These are phyloP conservation scores for Rubia tinctorum DNA, from an alignment of 305 asterid genomes.

Conservation along the genomic window DNA sequence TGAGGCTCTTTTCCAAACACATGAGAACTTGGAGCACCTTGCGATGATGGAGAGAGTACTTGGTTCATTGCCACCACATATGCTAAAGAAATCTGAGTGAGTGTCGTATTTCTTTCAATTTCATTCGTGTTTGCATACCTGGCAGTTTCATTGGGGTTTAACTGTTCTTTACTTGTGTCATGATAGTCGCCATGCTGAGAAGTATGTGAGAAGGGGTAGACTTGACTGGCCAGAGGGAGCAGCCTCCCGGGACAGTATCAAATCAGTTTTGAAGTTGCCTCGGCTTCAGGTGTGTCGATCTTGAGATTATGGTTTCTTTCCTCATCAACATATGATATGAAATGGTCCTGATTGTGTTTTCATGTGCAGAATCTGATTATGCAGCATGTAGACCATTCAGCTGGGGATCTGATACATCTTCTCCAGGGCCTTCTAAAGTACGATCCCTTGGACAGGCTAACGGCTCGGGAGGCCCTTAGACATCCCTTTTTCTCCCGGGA, in stretches of 20 bases:
- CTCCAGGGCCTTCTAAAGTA: conserved; percentile 74
- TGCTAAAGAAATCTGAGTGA: conserved; percentile 77
- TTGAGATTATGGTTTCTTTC: background rate
- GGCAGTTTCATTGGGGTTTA: background rate
- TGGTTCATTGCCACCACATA: conserved; percentile 69
- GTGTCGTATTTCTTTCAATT: conserved; percentile 12
- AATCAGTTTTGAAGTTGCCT: conserved; percentile 61
- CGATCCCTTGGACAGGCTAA: conserved; percentile 63
- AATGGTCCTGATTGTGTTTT: background rate
- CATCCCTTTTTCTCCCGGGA: conserved; percentile 74
- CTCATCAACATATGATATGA: background rate
- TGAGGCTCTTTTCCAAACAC: conserved; percentile 86
- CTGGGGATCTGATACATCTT: conserved; percentile 75
- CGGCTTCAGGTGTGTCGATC: conserved; percentile 46
- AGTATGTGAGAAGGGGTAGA: conserved; percentile 63
- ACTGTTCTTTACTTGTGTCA: conserved; percentile 2
- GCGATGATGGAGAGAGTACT: conserved; percentile 96
- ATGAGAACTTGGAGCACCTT: conserved; percentile 87
- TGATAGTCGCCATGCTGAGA: conserved; percentile 66
- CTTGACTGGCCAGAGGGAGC: conserved; percentile 93
- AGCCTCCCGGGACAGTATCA: conserved; percentile 76
- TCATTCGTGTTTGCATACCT: background rate
- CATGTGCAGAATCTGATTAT: conserved; percentile 50
- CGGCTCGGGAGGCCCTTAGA: conserved; percentile 67
- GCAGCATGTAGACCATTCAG: conserved; percentile 91